phyloP scores from a whole-genome alignment of 441 rosid species.

The Populus hybrid region DNA sequence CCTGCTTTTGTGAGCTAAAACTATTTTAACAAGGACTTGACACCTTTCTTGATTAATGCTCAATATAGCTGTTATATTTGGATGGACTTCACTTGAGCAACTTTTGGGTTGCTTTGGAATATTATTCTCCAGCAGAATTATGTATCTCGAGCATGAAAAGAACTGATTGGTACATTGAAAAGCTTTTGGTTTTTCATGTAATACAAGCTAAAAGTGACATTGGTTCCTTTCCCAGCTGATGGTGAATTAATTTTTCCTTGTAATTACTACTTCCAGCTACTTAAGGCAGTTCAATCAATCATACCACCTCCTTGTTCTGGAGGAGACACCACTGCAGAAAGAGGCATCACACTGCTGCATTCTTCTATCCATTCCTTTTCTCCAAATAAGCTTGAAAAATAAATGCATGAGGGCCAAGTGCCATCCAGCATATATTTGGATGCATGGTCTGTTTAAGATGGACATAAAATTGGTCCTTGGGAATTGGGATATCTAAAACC shows the following conservation, averaged over 20 bases:
- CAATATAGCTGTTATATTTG: conserved; percentile 20
- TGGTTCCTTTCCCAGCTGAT: neutral
- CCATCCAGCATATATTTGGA: neutral
- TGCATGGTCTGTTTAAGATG: neutral
- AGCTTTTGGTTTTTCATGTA: neutral
- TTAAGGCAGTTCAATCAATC: neutral
- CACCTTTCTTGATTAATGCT: conserved; percentile 20
- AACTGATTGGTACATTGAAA: neutral
- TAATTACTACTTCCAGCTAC: neutral
- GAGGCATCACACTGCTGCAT: neutral
- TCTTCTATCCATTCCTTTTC: neutral
- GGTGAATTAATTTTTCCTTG: neutral
- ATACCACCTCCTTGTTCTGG: too few species aligned
- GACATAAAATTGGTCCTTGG: neutral
- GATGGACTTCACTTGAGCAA: conserved; percentile 17
- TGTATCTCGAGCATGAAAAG: neutral
- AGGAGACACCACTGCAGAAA: too few species aligned
- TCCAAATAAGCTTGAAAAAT: neutral
- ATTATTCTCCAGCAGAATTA: neutral
- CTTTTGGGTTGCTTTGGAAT: neutral
- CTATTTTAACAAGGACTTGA: conserved; percentile 14
- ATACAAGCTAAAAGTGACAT: neutral
- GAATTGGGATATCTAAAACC: neutral
- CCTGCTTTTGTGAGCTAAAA: conserved; percentile 17
- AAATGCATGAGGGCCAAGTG: neutral